These are phyloP conservation scores for Tolypocladium tropicale DNA, from an alignment of 2,329 filamentous ascomycete genomes.

Conservation along the genomic window DNA sequence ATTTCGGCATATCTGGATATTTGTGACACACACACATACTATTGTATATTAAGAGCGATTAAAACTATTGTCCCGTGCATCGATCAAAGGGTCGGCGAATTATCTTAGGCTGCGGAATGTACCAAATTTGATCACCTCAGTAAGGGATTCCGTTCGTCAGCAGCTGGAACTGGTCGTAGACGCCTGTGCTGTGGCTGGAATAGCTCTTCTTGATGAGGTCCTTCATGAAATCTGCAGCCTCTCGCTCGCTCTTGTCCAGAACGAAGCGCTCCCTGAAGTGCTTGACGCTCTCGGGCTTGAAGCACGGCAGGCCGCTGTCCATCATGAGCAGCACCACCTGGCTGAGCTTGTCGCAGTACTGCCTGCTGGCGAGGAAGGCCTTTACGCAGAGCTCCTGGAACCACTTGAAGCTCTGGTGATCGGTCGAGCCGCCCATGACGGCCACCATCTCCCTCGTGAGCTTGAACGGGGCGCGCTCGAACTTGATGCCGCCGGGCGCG, in stretches of 20 bases:
- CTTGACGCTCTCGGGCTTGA: constrained; percentile 89
- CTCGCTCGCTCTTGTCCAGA: constrained; percentile 79
- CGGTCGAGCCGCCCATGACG: constrained; percentile 88
- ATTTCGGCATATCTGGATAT: background rate
- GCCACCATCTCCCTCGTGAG: constrained; percentile 94
- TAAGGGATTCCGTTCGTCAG: constrained; percentile 97
- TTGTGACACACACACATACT: background rate
- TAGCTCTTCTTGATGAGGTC: constrained; percentile 85
- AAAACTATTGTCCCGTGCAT: background rate
- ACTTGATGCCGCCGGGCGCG: constrained; percentile 90
- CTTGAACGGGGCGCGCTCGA: constrained; percentile 97
- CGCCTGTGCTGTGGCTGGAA: constrained; percentile 80
- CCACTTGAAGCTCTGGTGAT: constrained; percentile 83
- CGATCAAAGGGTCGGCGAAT: background rate
- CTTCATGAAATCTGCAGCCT: constrained; percentile 90
- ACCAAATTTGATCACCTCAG: constrained; percentile 27
- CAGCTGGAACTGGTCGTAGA: constrained; percentile 97
- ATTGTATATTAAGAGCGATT: background rate
- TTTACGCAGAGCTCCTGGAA: constrained; percentile 97
- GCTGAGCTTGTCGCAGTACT: constrained; percentile 77
- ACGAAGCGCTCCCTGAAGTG: constrained; percentile 92
- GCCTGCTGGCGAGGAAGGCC: constrained; percentile 79
- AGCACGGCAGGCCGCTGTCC: constrained; percentile 91
- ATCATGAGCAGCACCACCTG: constrained; percentile 93
- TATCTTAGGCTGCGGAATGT: background rate